Conservation (phyloP, 441 rosid species). For the Manihot esculenta region DNA sequence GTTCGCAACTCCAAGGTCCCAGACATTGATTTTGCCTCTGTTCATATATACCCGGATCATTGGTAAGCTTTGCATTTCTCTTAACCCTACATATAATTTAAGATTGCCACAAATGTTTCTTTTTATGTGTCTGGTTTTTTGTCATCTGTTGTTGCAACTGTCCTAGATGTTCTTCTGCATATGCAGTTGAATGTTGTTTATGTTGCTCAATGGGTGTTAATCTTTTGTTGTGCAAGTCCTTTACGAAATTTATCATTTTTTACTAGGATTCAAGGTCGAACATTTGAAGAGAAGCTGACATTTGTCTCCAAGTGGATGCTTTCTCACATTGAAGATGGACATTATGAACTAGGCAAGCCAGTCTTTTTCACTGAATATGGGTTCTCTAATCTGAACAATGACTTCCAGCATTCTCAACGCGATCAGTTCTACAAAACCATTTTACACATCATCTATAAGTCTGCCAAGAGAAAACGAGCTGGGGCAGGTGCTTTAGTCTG, state of each 20-base stretch:
- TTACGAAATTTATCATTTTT: conserved; percentile 6
- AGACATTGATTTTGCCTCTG: conserved; percentile 80
- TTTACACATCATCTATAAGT: conserved; percentile 52
- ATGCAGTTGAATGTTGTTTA: background rate
- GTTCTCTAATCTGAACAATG: conserved; percentile 65
- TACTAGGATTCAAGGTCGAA: conserved; percentile 59
- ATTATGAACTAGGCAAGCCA: conserved; percentile 71
- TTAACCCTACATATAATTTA: background rate
- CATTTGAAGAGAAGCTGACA: conserved; percentile 61
- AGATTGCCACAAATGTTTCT: background rate
- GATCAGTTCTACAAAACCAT: conserved; percentile 54
- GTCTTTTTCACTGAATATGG: conserved; percentile 86
- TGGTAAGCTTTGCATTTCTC: conserved; percentile 49
- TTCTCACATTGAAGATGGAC: conserved; percentile 88
- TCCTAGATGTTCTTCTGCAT: too few species aligned
- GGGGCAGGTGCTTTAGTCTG: conserved; percentile 86
- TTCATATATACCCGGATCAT: conserved; percentile 92
- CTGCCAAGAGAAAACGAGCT: conserved; percentile 62
- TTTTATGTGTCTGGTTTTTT: background rate
- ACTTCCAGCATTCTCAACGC: conserved; percentile 58
- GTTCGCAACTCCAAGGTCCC: conserved; percentile 59
- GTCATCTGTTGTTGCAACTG: background rate
- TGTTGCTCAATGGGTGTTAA: background rate
- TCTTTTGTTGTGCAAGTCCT: too few species aligned
- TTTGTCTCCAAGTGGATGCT: conserved; percentile 74